phyloP scores from a whole-genome alignment of 345 rosid species.

The Moricandia arvensis region DNA sequence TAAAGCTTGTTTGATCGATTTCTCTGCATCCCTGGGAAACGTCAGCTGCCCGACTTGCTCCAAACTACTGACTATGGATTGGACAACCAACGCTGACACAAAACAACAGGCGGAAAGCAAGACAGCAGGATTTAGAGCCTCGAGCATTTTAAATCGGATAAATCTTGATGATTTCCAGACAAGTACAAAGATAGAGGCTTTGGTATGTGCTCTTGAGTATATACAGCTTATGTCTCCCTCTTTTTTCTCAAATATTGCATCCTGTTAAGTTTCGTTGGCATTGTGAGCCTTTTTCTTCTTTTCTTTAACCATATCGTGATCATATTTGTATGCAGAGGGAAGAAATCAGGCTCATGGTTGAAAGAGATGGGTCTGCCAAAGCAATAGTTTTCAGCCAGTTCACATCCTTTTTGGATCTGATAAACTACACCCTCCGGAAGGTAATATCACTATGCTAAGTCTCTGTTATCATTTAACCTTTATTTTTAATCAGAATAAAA shows the following conservation, averaged over 20 bases:
- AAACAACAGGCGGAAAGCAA: slow-evolving; percentile 48
- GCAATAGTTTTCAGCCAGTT: slow-evolving; percentile 98
- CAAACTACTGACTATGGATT: slow-evolving; percentile 66
- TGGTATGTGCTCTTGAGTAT: slow-evolving; percentile 52
- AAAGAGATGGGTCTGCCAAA: slow-evolving; percentile 96
- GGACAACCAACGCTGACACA: slow-evolving; percentile 47
- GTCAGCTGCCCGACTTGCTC: slow-evolving; percentile 85
- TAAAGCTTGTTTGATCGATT: slow-evolving; percentile 80
- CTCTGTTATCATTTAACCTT: background rate
- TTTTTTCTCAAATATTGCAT: background rate
- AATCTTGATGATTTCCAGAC: slow-evolving; percentile 78
- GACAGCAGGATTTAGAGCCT: slow-evolving; percentile 62
- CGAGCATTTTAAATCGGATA: slow-evolving; percentile 86
- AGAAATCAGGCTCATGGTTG: slow-evolving; percentile 91
- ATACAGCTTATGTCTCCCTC: background rate
- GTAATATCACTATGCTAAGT: slow-evolving; percentile 36
- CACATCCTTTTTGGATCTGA: slow-evolving; percentile 91
- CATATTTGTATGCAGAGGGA: slow-evolving; percentile 62
- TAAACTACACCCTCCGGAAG: slow-evolving; percentile 74
- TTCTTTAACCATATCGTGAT: background rate
- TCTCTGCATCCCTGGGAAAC: slow-evolving; percentile 59
- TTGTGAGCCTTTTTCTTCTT: no score
- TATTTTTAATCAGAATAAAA: background rate
- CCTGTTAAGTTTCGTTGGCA: background rate
- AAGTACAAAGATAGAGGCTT: slow-evolving; percentile 97